These are phyloP conservation scores for Stemphylium vesicarium DNA, from an alignment of 2,329 filamentous ascomycete species.

Conservation along the genomic window DNA sequence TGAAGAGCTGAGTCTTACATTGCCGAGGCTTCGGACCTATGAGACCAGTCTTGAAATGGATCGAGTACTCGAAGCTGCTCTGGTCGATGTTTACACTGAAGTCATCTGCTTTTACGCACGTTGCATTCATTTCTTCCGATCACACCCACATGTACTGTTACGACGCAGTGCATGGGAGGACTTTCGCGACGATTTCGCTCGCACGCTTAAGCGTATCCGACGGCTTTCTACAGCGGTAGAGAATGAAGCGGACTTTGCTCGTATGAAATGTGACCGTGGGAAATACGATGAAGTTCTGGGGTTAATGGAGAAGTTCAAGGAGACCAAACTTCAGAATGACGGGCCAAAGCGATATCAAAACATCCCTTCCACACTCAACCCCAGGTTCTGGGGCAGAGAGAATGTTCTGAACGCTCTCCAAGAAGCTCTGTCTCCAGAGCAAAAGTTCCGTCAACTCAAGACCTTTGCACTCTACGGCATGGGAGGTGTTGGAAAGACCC, in stretches of 20 bases:
- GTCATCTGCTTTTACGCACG: background rate
- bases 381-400: background rate
- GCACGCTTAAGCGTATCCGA: background rate
- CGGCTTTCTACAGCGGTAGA: background rate
- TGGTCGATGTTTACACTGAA: background rate
- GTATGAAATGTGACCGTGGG: background rate
- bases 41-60: background rate
- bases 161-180: background rate
- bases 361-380: background rate
- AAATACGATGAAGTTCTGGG: background rate
- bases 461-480: background rate
- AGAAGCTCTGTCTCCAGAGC: background rate
- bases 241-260: background rate
- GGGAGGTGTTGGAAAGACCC: background rate
- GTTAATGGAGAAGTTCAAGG: background rate
- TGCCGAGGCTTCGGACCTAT: background rate
- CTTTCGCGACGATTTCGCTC: background rate
- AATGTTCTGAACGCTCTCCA: background rate
- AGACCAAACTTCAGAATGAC: background rate
- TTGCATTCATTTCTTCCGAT: background rate
- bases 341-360: background rate
- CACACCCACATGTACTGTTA: background rate
- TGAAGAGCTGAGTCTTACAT: background rate
- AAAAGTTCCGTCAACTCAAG: background rate
- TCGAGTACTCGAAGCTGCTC: background rate